Percentiles rank a stretch among this genome's conserved stretches.
phyloP scores from a whole-genome alignment of 2,329 filamentous ascomycete species.

The Colletotrichum lindemuthianum region DNA sequence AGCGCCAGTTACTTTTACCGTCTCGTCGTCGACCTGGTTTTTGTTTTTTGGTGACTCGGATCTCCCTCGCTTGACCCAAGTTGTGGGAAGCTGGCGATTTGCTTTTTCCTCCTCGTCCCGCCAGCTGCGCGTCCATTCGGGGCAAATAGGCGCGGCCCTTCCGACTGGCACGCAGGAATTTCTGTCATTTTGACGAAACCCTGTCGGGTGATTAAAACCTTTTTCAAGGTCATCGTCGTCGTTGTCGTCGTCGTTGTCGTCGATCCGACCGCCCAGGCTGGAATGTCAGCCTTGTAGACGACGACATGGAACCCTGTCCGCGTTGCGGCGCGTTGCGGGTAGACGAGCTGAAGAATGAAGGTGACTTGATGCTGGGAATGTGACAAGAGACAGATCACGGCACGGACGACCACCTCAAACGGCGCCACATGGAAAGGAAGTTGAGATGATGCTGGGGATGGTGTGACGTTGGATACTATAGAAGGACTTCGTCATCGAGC shows the following conservation, averaged over 20 bases:
- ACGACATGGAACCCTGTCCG: conserved; percentile 1
- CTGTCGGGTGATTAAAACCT: too few relatives aligned
- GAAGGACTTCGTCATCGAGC: neutral
- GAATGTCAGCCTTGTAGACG: conserved; percentile 2
- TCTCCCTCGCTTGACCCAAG: conserved; percentile 9
- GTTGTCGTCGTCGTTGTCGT: too few relatives aligned
- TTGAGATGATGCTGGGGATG: neutral
- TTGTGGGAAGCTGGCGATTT: conserved; percentile 4
- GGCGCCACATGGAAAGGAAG: neutral
- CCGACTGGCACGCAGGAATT: neutral
- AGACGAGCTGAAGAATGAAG: conserved; percentile 12
- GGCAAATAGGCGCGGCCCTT: neutral
- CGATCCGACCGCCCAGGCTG: neutral
- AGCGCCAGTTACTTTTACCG: conserved; percentile 16
- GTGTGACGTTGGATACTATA: too few relatives aligned
- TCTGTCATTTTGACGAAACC: neutral
- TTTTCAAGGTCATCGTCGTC: too few relatives aligned
- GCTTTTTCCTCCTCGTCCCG: conserved; percentile 22
- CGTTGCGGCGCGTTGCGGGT: neutral
- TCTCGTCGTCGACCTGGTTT: neutral
- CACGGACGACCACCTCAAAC: neutral
- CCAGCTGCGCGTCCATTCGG: conserved; percentile 9
- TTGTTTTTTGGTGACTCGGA: neutral
- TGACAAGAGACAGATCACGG: neutral
- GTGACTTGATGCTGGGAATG: neutral